Percentiles rank a stretch among this genome's conserved stretches.
These are phyloP conservation scores for Gossypium bickii DNA, from an alignment of 345 rosid genomes.

Conservation along the genomic window DNA sequence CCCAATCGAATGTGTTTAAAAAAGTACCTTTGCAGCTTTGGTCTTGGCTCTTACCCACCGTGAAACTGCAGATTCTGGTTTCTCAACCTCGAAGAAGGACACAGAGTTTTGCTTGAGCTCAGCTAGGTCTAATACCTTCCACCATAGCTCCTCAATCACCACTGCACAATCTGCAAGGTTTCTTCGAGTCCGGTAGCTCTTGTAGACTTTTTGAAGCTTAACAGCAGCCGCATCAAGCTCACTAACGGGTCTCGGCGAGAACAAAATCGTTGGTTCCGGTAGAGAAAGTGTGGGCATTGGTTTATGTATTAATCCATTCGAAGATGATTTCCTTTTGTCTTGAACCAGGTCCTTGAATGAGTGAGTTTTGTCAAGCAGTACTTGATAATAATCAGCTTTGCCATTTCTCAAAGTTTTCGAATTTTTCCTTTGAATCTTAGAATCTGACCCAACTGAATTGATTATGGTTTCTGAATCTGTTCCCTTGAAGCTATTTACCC, in stretches of 20 bases:
- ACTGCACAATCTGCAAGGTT: constrained; percentile 96
- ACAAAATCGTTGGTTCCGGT: constrained; percentile 44
- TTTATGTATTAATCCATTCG: background rate
- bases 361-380: constrained; percentile 18
- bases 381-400: constrained; percentile 26
- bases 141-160: constrained; percentile 87
- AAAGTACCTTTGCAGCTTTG: constrained; percentile 77
- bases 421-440: constrained; percentile 11
- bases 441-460: constrained; percentile 14
- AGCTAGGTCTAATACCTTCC: constrained; percentile 88
- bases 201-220: constrained; percentile 83
- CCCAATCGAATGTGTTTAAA: too few relatives aligned
- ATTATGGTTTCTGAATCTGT: constrained; percentile 32
- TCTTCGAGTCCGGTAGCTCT: constrained; percentile 84
- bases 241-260: constrained; percentile 61
- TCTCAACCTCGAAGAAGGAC: constrained; percentile 52
- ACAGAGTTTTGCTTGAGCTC: constrained; percentile 55
- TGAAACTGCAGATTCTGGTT: constrained; percentile 76
- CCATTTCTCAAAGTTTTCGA: constrained; percentile 28
- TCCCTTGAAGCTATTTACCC: constrained; percentile 31
- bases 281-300: constrained; percentile 37
- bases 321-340: constrained; percentile 9
- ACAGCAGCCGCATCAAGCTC: constrained; percentile 87
- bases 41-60: constrained; percentile 92
- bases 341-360: constrained; percentile 34